Conservation (phyloP, 176 grass and related monocot genomes). For the Stipa capillata region DNA sequence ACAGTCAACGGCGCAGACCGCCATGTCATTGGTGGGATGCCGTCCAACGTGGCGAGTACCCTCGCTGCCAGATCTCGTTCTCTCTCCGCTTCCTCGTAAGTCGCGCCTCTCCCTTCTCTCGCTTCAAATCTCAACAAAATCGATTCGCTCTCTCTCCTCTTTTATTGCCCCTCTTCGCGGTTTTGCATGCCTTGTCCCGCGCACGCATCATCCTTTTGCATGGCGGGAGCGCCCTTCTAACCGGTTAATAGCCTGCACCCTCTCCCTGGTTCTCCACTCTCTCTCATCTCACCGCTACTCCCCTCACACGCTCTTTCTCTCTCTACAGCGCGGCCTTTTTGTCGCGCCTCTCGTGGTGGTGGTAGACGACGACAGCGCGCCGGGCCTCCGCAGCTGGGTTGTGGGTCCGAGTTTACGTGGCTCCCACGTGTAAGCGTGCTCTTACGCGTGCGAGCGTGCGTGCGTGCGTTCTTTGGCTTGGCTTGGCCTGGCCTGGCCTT, state of each 20-base stretch:
- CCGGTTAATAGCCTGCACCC: slow-evolving; percentile 51
- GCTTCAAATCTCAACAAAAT: neutral
- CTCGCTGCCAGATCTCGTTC: slow-evolving; percentile 3
- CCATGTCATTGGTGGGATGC: slow-evolving; percentile 46
- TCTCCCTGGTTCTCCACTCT: neutral
- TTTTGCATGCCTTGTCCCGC: slow-evolving; percentile 29
- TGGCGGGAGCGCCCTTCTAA: slow-evolving; percentile 34
- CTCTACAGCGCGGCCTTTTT: neutral
- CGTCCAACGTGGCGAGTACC: neutral
- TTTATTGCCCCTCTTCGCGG: slow-evolving; percentile 38
- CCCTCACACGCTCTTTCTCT: neutral
- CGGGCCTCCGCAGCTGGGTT: neutral
- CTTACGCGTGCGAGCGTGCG: neutral
- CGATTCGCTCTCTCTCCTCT: slow-evolving; percentile 47
- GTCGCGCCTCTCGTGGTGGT: neutral
- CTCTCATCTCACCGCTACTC: no score
- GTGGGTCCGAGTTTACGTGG: neutral
- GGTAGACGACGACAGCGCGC: neutral
- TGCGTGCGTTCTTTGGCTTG: slow-evolving; percentile 30
- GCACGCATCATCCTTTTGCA: slow-evolving; percentile 47
- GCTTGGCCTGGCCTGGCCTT: neutral
- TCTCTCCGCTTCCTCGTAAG: neutral
- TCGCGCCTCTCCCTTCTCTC: neutral
- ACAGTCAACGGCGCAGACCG: slow-evolving; percentile 52
- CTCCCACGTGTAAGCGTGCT: slow-evolving; percentile 19